These are phyloP conservation scores for Gentiana macrophylla DNA, from an alignment of 257 asterid species.

Conservation along the genomic window DNA sequence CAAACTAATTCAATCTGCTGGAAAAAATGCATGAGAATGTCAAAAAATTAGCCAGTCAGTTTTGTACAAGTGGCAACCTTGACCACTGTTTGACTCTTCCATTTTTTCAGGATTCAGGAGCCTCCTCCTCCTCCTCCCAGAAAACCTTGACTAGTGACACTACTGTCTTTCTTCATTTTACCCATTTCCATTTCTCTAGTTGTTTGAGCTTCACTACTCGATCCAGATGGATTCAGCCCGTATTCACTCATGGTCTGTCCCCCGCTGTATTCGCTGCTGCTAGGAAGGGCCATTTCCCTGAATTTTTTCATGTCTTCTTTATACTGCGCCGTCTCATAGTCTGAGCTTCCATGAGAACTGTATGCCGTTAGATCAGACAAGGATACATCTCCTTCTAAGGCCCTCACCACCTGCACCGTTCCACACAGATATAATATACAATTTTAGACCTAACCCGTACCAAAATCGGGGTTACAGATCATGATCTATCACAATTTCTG, in stretches of 20 bases:
- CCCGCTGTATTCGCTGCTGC: constrained; percentile 24
- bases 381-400: constrained; percentile 73
- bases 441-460: too few relatives aligned
- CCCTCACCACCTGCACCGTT: constrained; percentile 63
- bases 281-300: constrained; percentile 53
- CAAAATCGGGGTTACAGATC: too few relatives aligned
- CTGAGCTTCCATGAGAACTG: constrained; percentile 75
- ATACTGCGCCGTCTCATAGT: constrained; percentile 51
- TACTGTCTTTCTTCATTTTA: constrained; percentile 31
- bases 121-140: background rate
- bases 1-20: too few relatives aligned
- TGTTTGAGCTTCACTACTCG: constrained; percentile 67
- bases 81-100: background rate
- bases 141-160: constrained; percentile 21
- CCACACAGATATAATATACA: background rate
- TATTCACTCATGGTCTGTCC: constrained; percentile 64
- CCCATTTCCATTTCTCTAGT: constrained; percentile 62
- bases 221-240: constrained; percentile 64
- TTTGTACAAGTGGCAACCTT: constrained; percentile 1
- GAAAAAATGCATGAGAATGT: too few relatives aligned
- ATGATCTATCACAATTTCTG: too few relatives aligned
- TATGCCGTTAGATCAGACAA: constrained; percentile 55
- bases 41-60: constrained; percentile 5
- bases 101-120: constrained; percentile 2
- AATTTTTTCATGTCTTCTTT: constrained; percentile 68